These are phyloP conservation scores for Boletus sp. DNA, from an alignment of 768 basidiomycete species.

Conservation along the genomic window DNA sequence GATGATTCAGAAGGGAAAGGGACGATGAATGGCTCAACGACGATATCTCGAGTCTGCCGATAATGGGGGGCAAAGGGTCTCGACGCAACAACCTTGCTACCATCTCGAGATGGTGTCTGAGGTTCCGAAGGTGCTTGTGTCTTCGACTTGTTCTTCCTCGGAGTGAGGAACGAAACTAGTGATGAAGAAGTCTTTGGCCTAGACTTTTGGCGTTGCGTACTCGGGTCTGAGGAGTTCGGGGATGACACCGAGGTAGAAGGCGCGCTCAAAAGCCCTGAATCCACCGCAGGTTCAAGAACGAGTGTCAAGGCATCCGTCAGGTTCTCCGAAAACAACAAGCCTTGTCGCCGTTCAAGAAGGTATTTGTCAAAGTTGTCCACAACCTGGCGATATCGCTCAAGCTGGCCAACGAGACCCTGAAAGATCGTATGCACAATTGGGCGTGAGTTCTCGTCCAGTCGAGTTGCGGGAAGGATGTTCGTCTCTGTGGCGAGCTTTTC, in stretches of 20 bases:
- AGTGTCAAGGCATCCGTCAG: constrained; percentile 83
- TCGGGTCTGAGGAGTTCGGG: constrained; percentile 28
- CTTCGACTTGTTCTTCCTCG: constrained; percentile 60
- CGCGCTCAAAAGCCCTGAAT: constrained; percentile 28
- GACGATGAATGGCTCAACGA: constrained; percentile 67
- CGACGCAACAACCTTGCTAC: constrained; percentile 46
- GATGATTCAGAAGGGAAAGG: constrained; percentile 46
- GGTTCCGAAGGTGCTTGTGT: constrained; percentile 36
- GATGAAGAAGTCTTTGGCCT: constrained; percentile 56
- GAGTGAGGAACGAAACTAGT: constrained; percentile 76
- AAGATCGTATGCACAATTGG: constrained; percentile 82
- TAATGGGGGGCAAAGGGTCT: constrained; percentile 88
- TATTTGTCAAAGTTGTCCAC: constrained; percentile 82
- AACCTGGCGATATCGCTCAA: constrained; percentile 72
- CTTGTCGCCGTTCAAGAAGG: constrained; percentile 81
- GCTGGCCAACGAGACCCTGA: constrained; percentile 73
- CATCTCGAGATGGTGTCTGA: constrained; percentile 43
- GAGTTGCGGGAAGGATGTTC: constrained; percentile 58
- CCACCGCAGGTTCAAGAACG: constrained; percentile 58
- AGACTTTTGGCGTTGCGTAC: constrained; percentile 41
- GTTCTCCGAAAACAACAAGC: constrained; percentile 88
- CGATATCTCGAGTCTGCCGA: constrained; percentile 66
- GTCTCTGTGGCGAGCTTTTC: constrained; percentile 58
- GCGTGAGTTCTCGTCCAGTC: constrained; percentile 66
- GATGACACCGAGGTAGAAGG: constrained; percentile 27